These are phyloP conservation scores for Acanthochlamys bracteata DNA, from an alignment of 106 monocot genomes.

Conservation along the genomic window DNA sequence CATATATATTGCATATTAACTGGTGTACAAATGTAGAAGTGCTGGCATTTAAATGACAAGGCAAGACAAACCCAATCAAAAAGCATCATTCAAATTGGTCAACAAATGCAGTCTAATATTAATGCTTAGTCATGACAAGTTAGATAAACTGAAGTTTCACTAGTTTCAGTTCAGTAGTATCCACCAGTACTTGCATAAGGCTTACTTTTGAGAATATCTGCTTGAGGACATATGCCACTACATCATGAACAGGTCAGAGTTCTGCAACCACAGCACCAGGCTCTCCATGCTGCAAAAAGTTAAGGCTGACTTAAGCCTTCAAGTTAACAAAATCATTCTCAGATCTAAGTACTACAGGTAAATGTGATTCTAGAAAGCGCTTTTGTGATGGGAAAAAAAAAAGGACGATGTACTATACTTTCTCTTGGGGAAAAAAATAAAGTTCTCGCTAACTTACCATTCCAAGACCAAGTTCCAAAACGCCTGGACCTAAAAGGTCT, in stretches of 20 bases:
- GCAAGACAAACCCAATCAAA: too few relatives aligned
- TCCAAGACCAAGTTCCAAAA: conserved; percentile 97
- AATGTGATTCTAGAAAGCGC: too few relatives aligned
- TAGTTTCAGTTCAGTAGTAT: too few relatives aligned
- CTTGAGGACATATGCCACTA: conserved; percentile 83
- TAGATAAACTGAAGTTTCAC: too few relatives aligned
- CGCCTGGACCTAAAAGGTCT: conserved; percentile 72
- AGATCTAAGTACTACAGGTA: not conserved
- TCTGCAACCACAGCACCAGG: conserved; percentile 91
- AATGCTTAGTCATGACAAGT: too few relatives aligned
- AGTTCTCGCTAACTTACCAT: conserved; percentile 53
- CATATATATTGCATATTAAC: too few relatives aligned
- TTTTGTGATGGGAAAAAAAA: too few relatives aligned
- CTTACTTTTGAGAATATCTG: conserved; percentile 76
- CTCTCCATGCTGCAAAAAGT: conserved; percentile 90
- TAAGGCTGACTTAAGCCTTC: not conserved
- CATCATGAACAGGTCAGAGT: conserved; percentile 70
- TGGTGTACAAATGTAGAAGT: too few relatives aligned
- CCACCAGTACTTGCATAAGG: not conserved
- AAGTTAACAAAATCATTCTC: not conserved
- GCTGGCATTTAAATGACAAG: too few relatives aligned
- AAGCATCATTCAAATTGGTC: too few relatives aligned
- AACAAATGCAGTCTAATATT: too few relatives aligned
- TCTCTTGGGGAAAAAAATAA: not conserved
- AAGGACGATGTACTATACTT: not conserved